Evolutionary conservation across 1,139 yeast genomes (phyloP).

Genomic region (Kurtzmaniella natalensis): DNA sequence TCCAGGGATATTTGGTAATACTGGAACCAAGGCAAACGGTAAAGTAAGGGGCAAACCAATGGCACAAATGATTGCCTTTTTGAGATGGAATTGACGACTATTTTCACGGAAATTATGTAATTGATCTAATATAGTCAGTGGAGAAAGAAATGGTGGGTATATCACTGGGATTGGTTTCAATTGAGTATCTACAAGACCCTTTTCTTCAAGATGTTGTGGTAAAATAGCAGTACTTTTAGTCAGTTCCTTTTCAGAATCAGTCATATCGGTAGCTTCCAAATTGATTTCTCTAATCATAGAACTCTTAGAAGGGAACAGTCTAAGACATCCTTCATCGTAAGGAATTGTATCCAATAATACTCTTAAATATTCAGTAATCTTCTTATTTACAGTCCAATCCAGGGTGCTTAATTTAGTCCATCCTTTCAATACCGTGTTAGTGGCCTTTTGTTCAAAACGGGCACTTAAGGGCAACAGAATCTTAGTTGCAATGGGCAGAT

Average conservation of each 20-base stretch:
- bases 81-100: constrained; percentile 26
- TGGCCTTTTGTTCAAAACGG: constrained; percentile 36
- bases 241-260: constrained; percentile 11
- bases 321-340: constrained; percentile 48
- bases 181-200: constrained; percentile 27
- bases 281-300: constrained; percentile 47
- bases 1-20: constrained; percentile 95
- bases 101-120: constrained; percentile 24
- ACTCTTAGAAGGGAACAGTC: constrained; percentile 47
- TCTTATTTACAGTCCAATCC: constrained; percentile 31
- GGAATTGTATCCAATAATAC: constrained; percentile 41
- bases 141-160: constrained; percentile 36
- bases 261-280: constrained; percentile 16
- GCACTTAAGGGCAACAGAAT: constrained; percentile 29
- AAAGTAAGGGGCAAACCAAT: constrained; percentile 71
- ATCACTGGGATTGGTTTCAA: constrained; percentile 40
- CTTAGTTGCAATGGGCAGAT: constrained; percentile 25
- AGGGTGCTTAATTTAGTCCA: constrained; percentile 46
- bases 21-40: constrained; percentile 78
- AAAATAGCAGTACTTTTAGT: constrained; percentile 8
- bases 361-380: constrained; percentile 32
- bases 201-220: constrained; percentile 29
- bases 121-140: constrained; percentile 29
- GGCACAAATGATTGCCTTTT: constrained; percentile 42
- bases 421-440: constrained; percentile 33